phyloP scores from a whole-genome alignment of 192 early-diverging fungal genomes.

The Chytriomyces hyalinus region DNA sequence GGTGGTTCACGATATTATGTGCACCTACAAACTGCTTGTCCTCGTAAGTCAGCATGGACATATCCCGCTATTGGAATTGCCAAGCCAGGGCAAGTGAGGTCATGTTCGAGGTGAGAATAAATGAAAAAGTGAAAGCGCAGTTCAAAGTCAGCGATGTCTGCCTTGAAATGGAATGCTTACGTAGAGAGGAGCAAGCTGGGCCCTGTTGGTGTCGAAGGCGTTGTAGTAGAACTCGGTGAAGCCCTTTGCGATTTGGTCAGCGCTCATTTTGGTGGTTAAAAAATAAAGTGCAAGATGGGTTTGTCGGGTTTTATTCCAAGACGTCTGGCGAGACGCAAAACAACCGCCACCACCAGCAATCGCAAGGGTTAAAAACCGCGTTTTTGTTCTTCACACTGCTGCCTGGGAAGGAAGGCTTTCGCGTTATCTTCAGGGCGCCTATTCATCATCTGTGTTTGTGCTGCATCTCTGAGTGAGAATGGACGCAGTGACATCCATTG shows the following conservation, averaged over 20 bases:
- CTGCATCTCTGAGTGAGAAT: too few species aligned
- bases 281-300: too few species aligned
- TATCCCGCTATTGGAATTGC: slow-evolving; percentile 63
- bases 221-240: slow-evolving; percentile 89
- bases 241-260: slow-evolving; percentile 60
- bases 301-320: too few species aligned
- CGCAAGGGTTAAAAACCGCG: too few species aligned
- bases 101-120: not conserved
- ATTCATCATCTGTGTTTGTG: too few species aligned
- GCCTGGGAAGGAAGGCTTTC: too few species aligned
- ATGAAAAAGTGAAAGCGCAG: not conserved
- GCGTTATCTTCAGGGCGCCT: too few species aligned
- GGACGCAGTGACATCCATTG: too few species aligned
- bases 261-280: not conserved
- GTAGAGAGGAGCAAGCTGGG: slow-evolving; percentile 72
- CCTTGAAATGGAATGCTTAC: slow-evolving; percentile 58
- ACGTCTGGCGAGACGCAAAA: too few species aligned
- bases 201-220: slow-evolving; percentile 79
- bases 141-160: not conserved
- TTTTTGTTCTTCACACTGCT: too few species aligned
- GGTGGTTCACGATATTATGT: slow-evolving; percentile 74
- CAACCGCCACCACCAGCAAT: too few species aligned
- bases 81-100: not conserved
- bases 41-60: slow-evolving; percentile 90
- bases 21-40: slow-evolving; percentile 67